These are phyloP conservation scores for Cynara cardunculus DNA, from an alignment of 129 eudicot genomes.

Conservation along the genomic window DNA sequence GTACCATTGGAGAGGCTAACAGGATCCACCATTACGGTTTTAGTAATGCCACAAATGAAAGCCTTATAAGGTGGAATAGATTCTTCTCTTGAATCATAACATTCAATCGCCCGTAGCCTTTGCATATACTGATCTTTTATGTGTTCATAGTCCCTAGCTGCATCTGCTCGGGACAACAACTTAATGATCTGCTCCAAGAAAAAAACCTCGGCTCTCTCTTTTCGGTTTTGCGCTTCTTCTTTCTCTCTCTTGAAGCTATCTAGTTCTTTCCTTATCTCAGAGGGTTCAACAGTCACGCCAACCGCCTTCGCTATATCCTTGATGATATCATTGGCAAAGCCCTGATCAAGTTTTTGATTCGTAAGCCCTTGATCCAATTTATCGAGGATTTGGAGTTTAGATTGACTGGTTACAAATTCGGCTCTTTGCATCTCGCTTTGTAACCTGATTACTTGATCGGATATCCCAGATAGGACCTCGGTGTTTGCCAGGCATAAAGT, in stretches of 20 bases:
- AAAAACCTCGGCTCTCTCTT: slow-evolving; percentile 59
- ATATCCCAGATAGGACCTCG: slow-evolving; percentile 45
- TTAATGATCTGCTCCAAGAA: slow-evolving; percentile 59
- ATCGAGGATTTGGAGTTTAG: slow-evolving; percentile 42
- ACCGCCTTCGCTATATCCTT: slow-evolving; percentile 55
- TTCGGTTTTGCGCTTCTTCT: slow-evolving; percentile 60
- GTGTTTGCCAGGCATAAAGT: slow-evolving; percentile 45
- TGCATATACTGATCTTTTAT: slow-evolving; percentile 46
- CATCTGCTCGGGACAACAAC: slow-evolving; percentile 66
- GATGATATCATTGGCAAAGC: slow-evolving; percentile 51
- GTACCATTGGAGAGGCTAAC: slow-evolving; percentile 65
- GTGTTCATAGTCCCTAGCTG: slow-evolving; percentile 58
- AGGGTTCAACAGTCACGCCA: slow-evolving; percentile 49
- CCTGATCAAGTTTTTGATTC: slow-evolving; percentile 45
- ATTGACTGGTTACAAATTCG: slow-evolving; percentile 44
- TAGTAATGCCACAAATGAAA: slow-evolving; percentile 51
- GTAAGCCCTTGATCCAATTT: slow-evolving; percentile 43
- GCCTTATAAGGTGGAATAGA: slow-evolving; percentile 56
- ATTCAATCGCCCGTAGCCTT: slow-evolving; percentile 44
- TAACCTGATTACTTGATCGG: slow-evolving; percentile 45
- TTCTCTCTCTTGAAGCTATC: slow-evolving; percentile 49
- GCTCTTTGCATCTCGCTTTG: slow-evolving; percentile 61
- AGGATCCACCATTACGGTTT: slow-evolving; percentile 59
- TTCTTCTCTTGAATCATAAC: slow-evolving; percentile 38
- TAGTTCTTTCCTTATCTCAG: slow-evolving; percentile 49